A percentile compares a stretch with the other conserved stretches of the same genome.
These are phyloP conservation scores for Kokia cookei DNA, from an alignment of 441 rosid species.

Conservation along the genomic window DNA sequence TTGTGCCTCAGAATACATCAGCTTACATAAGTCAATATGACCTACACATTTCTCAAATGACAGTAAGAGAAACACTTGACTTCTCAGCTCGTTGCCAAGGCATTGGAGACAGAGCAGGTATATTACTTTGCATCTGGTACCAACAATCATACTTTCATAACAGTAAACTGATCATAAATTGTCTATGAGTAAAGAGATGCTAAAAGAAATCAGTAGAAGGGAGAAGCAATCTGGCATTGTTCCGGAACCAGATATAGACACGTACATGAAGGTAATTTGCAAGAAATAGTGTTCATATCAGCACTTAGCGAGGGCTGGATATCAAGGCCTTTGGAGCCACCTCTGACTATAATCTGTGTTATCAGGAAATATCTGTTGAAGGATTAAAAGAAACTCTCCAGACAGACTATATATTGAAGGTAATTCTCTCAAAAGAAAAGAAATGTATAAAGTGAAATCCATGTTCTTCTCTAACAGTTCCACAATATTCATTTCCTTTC, in stretches of 20 bases:
- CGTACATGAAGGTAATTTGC: slow-evolving; percentile 22
- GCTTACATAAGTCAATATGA: slow-evolving; percentile 29
- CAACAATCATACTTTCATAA: not conserved
- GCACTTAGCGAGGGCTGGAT: not conserved
- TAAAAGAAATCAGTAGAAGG: slow-evolving; percentile 39
- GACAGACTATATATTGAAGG: slow-evolving; percentile 77
- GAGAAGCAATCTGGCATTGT: slow-evolving; percentile 42
- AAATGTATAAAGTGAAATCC: not conserved
- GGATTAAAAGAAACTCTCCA: slow-evolving; percentile 51
- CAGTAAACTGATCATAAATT: not conserved
- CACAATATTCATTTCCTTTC: not conserved
- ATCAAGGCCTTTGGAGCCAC: not conserved
- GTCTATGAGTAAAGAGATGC: not conserved
- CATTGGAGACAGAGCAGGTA: slow-evolving; percentile 8
- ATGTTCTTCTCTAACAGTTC: not conserved
- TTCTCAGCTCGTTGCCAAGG: slow-evolving; percentile 23
- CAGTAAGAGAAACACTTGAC: slow-evolving; percentile 33
- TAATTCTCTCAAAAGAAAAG: not conserved
- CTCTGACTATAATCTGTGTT: not conserved
- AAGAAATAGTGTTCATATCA: not conserved
- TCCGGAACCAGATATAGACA: slow-evolving; percentile 54
- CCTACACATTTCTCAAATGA: slow-evolving; percentile 54
- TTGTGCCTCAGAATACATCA: slow-evolving; percentile 12
- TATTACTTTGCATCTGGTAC: not conserved
- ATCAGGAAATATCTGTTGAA: slow-evolving; percentile 57